Percentiles rank a stretch among this genome's conserved stretches.
These are phyloP conservation scores for Ceratocystis papillata DNA, from an alignment of 2,329 filamentous ascomycete genomes.

Conservation along the genomic window DNA sequence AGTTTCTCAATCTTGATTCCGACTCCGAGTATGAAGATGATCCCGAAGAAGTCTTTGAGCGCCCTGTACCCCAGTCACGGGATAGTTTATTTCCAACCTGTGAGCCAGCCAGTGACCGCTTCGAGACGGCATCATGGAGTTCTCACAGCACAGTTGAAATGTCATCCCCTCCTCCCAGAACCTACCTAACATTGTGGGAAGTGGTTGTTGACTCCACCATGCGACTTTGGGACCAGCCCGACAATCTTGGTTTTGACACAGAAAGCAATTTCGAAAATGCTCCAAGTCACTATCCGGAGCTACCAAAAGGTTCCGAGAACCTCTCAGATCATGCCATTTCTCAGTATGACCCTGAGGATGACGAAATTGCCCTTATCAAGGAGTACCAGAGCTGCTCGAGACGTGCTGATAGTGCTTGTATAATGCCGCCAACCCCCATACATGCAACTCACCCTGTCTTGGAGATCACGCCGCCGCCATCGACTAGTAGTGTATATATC, in stretches of 20 bases:
- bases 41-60: constrained; percentile 8
- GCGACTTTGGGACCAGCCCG: constrained; percentile 18
- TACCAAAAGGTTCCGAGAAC: not conserved
- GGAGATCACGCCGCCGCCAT: not conserved
- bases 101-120: not conserved
- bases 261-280: not conserved
- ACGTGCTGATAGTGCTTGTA: constrained; percentile 9
- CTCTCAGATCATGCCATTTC: not conserved
- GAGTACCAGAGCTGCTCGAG: not conserved
- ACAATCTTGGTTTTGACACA: constrained; percentile 6
- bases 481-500: constrained; percentile 15
- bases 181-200: constrained; percentile 15
- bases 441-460: not conserved
- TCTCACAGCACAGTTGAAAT: constrained; percentile 2
- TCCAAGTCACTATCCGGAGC: not conserved
- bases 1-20: constrained; percentile 1
- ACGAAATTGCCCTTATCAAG: not conserved
- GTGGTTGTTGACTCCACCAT: constrained; percentile 17
- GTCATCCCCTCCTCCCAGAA: not conserved
- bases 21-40: constrained; percentile 8
- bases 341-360: constrained; percentile 3
- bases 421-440: constrained; percentile 3
- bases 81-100: not conserved
- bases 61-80: not conserved
- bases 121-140: constrained; percentile 6